Evolutionary conservation across 352 stramenopile genomes (phyloP), one percentile per base, ranked within the genome.

Genomic region (Peronospora belbahrii): DNA sequence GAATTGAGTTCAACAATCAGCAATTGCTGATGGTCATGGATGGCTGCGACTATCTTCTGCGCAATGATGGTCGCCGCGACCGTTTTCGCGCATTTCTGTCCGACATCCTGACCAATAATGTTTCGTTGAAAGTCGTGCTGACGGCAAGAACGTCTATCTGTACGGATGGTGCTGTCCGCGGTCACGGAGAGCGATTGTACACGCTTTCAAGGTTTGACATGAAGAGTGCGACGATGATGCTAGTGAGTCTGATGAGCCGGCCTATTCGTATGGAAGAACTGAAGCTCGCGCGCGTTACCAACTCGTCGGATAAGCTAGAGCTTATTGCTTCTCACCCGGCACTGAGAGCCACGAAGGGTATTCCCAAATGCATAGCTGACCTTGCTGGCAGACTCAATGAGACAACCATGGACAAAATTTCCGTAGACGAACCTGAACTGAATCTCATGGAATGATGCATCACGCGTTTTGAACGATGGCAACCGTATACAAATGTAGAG

Each of bases 221-320:
- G 35, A 86, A 86, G 52, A 85, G 66, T 53, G 56, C 77, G 14
- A 81, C 74, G 5, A 85, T 81, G 57, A 77, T 88, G 74, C 52
- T 88, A 5, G 59, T 88, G 38, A 81, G 74, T 55, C 65, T 88
- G 15, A 67, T 86, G 53, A 88, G 74, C 42, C 77, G 77, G 9
- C 70, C 74, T 0, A 83, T 88, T 42, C 74, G 74, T 15, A 19
- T 84, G 4, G 74, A 88, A 30, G 77, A 88, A 31, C 55, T 88
- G 10, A 79, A 80, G 43, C 62, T 52, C 17, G 56, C 74, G 18
- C 47, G 48, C 6, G 22, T 34, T 20, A 39, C 38, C 2, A 60
- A 53, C 7, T 69, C 74, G 2, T 67, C 57, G 2, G 71, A 88
- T 48, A 86, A 86, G 43, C 38, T 88, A n/a, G 77, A 88, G 39